Conservation (phyloP, 2,329 filamentous ascomycete genomes). For the Penicillium sp. region DNA sequence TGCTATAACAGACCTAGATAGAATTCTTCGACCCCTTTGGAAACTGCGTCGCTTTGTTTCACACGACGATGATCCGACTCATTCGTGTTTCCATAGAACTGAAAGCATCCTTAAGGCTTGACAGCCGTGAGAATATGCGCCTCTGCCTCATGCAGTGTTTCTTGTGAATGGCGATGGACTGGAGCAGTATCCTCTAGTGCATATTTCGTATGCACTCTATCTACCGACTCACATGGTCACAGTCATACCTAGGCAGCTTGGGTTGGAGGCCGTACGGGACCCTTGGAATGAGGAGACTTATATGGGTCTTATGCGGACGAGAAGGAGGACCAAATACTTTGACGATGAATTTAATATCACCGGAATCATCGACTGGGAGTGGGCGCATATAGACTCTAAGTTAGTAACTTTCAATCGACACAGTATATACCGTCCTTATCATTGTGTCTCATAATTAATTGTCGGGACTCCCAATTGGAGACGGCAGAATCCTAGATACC, state of each 20-base stretch:
- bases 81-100: too few species aligned
- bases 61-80: too few species aligned
- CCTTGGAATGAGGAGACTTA: not conserved
- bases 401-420: constrained; percentile 4
- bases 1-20: not conserved
- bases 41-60: not conserved
- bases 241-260: not conserved
- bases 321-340: too few species aligned
- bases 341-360: constrained; percentile 6
- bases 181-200: not conserved
- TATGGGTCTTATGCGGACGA: not conserved
- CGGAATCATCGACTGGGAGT: constrained; percentile 5
- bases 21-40: not conserved
- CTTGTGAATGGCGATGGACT: too few species aligned
- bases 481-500: too few species aligned
- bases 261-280: too few species aligned
- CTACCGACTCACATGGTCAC: not conserved
- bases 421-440: too few species aligned
- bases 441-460: too few species aligned
- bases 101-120: not conserved
- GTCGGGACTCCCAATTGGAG: too few species aligned
- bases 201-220: not conserved
- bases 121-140: not conserved
- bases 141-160: not conserved
- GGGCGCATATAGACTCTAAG: constrained; percentile 3